Evolutionary conservation across 768 basidiomycete species (phyloP).

Genomic region (Boletus vermiculosoides): DNA sequence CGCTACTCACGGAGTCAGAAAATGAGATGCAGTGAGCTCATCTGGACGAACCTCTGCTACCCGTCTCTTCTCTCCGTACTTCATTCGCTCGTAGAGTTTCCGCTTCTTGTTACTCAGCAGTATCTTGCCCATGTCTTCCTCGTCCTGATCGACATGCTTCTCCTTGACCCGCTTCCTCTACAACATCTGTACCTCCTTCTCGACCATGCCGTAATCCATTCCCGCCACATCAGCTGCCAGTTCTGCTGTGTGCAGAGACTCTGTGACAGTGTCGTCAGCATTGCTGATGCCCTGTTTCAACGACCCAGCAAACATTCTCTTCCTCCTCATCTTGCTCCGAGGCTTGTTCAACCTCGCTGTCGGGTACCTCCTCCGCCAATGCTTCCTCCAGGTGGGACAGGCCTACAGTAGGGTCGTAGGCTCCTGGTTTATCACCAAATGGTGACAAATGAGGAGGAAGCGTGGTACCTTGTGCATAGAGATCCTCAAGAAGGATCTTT

Average conservation of each 20-base stretch:
- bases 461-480: constrained; percentile 79
- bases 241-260: constrained; percentile 81
- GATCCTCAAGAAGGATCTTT: constrained; percentile 79
- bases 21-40: background rate
- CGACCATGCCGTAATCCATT: constrained; percentile 75
- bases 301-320: constrained; percentile 30
- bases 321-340: constrained; percentile 21
- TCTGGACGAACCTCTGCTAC: constrained; percentile 65
- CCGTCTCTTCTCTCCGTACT: constrained; percentile 75
- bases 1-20: constrained; percentile 44
- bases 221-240: constrained; percentile 89
- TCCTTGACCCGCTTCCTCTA: constrained; percentile 40
- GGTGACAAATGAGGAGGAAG: constrained; percentile 96
- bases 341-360: constrained; percentile 30
- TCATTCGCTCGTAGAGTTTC: constrained; percentile 92
- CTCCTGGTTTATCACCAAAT: constrained; percentile 79
- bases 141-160: constrained; percentile 40
- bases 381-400: constrained; percentile 19
- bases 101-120: constrained; percentile 95
- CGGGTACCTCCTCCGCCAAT: constrained; percentile 31
- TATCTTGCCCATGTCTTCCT: constrained; percentile 94
- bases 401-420: constrained; percentile 63
- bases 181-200: constrained; percentile 61
- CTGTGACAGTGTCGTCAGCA: constrained; percentile 47
- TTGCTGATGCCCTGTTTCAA: constrained; percentile 30